These are phyloP conservation scores for Fomes fomentarius DNA, from an alignment of 1,284 basidiomycete species.

Conservation along the genomic window DNA sequence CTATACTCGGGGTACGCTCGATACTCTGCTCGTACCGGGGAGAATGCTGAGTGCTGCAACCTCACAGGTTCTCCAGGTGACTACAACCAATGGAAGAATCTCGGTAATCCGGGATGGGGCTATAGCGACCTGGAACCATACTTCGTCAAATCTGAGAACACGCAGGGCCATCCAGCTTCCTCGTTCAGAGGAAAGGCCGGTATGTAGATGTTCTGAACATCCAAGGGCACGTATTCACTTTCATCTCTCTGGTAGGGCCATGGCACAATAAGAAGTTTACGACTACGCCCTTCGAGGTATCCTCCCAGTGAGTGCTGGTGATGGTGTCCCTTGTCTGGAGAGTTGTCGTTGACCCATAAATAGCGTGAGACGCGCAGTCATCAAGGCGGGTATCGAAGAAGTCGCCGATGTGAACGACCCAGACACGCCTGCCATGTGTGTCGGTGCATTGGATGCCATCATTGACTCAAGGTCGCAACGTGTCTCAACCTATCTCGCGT, in stretches of 20 bases:
- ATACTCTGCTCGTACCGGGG: not conserved
- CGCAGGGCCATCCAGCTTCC: constrained; percentile 5
- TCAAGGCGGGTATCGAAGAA: constrained; percentile 26
- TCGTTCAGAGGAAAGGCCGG: constrained; percentile 19
- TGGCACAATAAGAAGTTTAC: constrained; percentile 12
- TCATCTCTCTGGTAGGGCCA: not conserved
- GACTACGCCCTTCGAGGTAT: constrained; percentile 3
- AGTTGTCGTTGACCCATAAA: not conserved
- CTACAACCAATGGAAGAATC: constrained; percentile 41
- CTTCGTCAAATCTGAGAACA: constrained; percentile 40
- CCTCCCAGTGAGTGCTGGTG: not conserved
- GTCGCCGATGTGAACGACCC: constrained; percentile 34
- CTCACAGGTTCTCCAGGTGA: constrained; percentile 29
- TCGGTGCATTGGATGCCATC: constrained; percentile 27
- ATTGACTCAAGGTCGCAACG: constrained; percentile 26
- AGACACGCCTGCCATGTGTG: constrained; percentile 25
- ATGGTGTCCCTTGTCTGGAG: not conserved
- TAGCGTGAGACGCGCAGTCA: constrained; percentile 23
- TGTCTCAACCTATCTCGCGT: constrained; percentile 32
- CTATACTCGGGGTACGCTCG: constrained; percentile 39
- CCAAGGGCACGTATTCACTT: not conserved
- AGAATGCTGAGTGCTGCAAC: not conserved
- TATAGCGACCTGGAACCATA: constrained; percentile 40
- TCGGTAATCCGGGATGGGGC: constrained; percentile 41
- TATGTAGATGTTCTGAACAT: not conserved